Conservation (phyloP, 139 green algal species). For the Diplosphaera chodatii region DNA sequence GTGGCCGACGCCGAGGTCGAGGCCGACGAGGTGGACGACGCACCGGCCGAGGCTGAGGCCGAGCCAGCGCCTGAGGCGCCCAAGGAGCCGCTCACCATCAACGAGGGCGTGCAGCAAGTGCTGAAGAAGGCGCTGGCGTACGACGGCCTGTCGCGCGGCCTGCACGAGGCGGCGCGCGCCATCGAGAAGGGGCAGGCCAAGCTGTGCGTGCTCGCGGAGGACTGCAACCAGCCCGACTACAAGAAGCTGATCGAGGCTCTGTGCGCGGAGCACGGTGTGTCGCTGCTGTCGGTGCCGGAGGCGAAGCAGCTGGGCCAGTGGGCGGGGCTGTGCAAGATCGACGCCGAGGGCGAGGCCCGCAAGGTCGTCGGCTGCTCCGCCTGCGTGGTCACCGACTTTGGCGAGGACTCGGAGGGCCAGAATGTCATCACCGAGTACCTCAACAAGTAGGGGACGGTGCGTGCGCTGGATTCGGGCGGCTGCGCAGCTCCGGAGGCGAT, state of each 20-base stretch:
- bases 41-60: background rate
- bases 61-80: background rate
- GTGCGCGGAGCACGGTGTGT: slow-evolving; percentile 94
- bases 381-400: slow-evolving; percentile 26
- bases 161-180: slow-evolving; percentile 80
- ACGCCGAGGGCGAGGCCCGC: slow-evolving; percentile 89
- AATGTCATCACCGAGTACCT: slow-evolving; percentile 47
- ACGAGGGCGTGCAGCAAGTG: slow-evolving; percentile 53
- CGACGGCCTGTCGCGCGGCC: slow-evolving; percentile 90
- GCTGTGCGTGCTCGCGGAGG: slow-evolving; percentile 94
- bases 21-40: too few relatives aligned
- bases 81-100: slow-evolving; percentile 1
- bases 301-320: slow-evolving; percentile 90
- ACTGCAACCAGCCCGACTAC: slow-evolving; percentile 99
- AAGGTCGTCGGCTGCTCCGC: slow-evolving; percentile 64
- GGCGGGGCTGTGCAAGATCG: slow-evolving; percentile 97
- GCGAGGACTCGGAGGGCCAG: slow-evolving; percentile 54
- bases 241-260: slow-evolving; percentile 99
- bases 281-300: slow-evolving; percentile 90
- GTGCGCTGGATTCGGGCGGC: too few relatives aligned
- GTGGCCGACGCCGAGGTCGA: background rate
- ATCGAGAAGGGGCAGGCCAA: slow-evolving; percentile 80
- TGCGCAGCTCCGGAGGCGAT: too few relatives aligned
- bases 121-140: slow-evolving; percentile 97
- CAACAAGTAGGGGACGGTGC: slow-evolving; percentile 20